Base-by-base conservation (phyloP, 208 protist species). In the Tritrichomonas foetus region DNA sequence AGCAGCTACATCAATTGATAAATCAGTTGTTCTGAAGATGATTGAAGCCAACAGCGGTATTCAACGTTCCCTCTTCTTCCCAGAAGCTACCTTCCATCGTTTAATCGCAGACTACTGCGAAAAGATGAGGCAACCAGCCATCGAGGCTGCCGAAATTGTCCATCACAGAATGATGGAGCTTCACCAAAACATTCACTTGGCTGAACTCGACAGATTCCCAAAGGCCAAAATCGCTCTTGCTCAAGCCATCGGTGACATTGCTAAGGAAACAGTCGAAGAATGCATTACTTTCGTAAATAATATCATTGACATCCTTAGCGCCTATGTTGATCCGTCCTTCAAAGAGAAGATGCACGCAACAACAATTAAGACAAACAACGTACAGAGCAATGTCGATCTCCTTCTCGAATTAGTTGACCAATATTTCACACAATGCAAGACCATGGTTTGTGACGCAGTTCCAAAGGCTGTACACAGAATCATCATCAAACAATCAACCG, bases 91-190 rank as follows among this genome's bases (percentile, higher is more conserved):
- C 13, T 93, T 93, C 55, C 13, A 66, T 3, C 50, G 57, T 33
- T 41, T 93, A 11, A 50, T 72, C 55, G 47, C 1, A 8, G 57
- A 72, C 30, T 44, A 93, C 33, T 57, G 50, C 8, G 89, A 93
- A 49, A 49, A 69, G 20, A 47, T 93, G 57, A 30, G 89, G 11
- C 30, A 16, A 3, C 89, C 89, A 50, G 5, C 55, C 22, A 93
- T 64, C 30, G 57, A 93, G 27, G 50, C 55, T 44, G 89, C 57
- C 16, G 89, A 93, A 93, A 93, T 93, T 14, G 89, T 93, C 11
- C 57, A 72, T 36, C 55, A 93, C 33, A 8, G 57, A 14, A 47
- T 93, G 78, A 89, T 89, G 78, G 78, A 89, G 27, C 47, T 89
- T 22, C 78, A 89, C 47, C 20, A 44, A 61, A 89, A 89, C 11